Conservation (phyloP, 805 yeast genomes). For the Sugiyamaella valdiviana region DNA sequence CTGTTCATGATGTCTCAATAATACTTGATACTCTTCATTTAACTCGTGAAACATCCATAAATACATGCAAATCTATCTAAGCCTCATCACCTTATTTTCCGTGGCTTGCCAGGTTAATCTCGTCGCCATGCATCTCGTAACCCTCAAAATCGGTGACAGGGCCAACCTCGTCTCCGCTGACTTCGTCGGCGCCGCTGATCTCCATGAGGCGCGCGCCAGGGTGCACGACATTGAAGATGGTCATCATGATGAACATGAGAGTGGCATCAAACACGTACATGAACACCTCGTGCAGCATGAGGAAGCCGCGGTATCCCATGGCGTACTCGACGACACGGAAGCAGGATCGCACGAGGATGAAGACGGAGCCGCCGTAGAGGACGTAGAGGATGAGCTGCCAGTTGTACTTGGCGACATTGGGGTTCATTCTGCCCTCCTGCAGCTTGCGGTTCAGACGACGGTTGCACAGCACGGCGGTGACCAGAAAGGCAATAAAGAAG, state of each 20-base stretch:
- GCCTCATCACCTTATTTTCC: background rate
- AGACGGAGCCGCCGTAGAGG: constrained; percentile 38
- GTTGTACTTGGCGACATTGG: background rate
- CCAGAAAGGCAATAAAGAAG: constrained; percentile 57
- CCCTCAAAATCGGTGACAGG: background rate
- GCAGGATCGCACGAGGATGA: constrained; percentile 59
- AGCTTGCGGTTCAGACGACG: constrained; percentile 6
- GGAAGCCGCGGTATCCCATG: constrained; percentile 61
- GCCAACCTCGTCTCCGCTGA: background rate
- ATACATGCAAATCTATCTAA: too few species aligned
- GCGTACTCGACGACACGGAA: constrained; percentile 68
- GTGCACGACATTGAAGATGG: constrained; percentile 32
- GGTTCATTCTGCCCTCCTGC: background rate
- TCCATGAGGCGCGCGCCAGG: constrained; percentile 65
- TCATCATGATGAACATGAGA: constrained; percentile 1
- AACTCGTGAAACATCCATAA: too few species aligned
- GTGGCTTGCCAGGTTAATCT: background rate
- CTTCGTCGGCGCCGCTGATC: constrained; percentile 44
- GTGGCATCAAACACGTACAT: constrained; percentile 18
- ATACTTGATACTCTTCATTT: background rate
- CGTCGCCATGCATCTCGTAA: background rate
- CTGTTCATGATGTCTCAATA: too few species aligned
- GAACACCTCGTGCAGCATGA: constrained; percentile 29
- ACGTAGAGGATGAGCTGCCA: constrained; percentile 11
- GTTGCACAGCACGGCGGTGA: constrained; percentile 35